phyloP scores from a whole-genome alignment of 352 stramenopile species.

The Phytophthora vignae region DNA sequence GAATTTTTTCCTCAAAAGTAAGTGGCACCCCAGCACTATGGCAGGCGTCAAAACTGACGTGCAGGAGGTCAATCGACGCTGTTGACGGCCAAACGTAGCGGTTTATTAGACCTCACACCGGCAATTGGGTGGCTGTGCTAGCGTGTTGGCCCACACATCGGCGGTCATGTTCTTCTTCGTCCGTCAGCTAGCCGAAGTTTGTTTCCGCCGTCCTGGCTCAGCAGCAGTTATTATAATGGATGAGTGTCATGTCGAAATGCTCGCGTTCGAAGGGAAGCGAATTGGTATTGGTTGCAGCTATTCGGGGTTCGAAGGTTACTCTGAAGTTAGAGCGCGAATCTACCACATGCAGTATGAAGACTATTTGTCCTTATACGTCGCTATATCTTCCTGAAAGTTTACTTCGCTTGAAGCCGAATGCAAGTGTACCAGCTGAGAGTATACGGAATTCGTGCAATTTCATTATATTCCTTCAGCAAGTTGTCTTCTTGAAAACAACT shows the following conservation, averaged over 20 bases:
- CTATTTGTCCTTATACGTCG: neutral
- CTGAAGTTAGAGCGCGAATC: neutral
- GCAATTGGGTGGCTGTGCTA: neutral
- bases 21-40: too few relatives aligned
- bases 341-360: neutral
- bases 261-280: neutral
- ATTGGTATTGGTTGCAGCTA: neutral
- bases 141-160: neutral
- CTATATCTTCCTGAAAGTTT: too few relatives aligned
- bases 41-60: too few relatives aligned
- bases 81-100: neutral
- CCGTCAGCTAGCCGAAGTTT: neutral
- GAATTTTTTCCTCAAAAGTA: too few relatives aligned
- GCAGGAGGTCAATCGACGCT: neutral
- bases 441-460: neutral
- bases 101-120: neutral
- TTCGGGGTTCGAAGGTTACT: neutral
- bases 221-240: slow-evolving; percentile 26
- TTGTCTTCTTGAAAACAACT: neutral
- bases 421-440: neutral
- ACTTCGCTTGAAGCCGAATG: neutral
- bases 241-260: slow-evolving; percentile 24
- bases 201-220: slow-evolving; percentile 20
- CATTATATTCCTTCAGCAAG: neutral
- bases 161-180: slow-evolving; percentile 4